These are phyloP conservation scores for Salix exigua DNA, from an alignment of 345 rosid genomes.

Conservation along the genomic window DNA sequence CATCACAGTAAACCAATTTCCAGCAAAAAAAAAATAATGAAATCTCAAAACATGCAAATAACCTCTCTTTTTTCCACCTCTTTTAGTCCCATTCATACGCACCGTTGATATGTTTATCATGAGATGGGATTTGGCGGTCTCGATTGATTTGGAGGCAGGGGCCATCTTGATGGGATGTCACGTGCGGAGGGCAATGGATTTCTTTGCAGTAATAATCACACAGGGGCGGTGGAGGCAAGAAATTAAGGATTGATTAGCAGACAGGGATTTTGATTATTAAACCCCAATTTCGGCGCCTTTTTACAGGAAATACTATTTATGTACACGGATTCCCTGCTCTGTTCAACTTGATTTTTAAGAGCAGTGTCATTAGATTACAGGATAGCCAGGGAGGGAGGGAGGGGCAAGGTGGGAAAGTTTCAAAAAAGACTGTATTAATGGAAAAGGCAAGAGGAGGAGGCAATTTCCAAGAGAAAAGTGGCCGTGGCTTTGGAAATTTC, in stretches of 20 bases:
- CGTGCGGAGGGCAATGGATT: slow-evolving; percentile 6
- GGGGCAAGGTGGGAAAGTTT: background rate
- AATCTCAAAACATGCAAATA: too few species aligned
- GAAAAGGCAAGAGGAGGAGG: background rate
- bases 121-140: background rate
- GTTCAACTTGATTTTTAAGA: background rate
- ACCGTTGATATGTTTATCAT: background rate
- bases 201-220: slow-evolving; percentile 5
- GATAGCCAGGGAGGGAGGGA: background rate
- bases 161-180: background rate
- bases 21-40: too few species aligned
- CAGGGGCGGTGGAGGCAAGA: slow-evolving; percentile 5
- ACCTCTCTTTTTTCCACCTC: too few species aligned
- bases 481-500: background rate
- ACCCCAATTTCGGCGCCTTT: background rate
- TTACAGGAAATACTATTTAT: background rate
- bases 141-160: background rate
- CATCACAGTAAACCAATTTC: too few species aligned
- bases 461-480: background rate
- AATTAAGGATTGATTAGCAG: background rate
- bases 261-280: background rate
- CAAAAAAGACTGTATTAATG: too few species aligned
- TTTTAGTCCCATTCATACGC: background rate
- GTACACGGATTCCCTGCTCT: background rate
- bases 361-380: background rate